Conservation (phyloP, 257 asterid species). For the Fraxinus anomala region DNA sequence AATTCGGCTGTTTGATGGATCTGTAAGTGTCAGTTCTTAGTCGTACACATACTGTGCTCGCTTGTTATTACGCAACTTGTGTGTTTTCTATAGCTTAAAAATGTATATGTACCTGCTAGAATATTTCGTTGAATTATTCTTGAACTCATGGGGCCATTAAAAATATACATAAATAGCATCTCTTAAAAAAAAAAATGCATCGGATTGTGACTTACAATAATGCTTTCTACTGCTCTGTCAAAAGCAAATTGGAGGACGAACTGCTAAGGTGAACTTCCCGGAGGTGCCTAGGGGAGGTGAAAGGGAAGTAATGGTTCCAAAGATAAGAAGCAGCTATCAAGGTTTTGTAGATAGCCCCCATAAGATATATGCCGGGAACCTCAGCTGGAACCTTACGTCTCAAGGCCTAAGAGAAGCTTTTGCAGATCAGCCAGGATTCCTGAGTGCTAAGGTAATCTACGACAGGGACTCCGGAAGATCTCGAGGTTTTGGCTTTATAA, state of each 20-base stretch:
- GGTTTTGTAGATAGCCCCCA: constrained; percentile 79
- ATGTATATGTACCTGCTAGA: not conserved
- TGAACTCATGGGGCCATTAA: not conserved
- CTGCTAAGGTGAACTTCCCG: constrained; percentile 85
- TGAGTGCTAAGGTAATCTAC: constrained; percentile 78
- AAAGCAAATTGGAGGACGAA: constrained; percentile 87
- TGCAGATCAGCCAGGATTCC: constrained; percentile 64
- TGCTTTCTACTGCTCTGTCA: not conserved
- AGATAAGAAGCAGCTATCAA: constrained; percentile 63
- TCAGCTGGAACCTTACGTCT: constrained; percentile 80
- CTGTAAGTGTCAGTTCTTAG: constrained; percentile 58
- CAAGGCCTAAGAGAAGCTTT: constrained; percentile 73
- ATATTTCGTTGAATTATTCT: not conserved
- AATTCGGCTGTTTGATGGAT: constrained; percentile 75
- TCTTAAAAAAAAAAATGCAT: not conserved
- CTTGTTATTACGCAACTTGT: not conserved
- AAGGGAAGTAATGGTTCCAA: constrained; percentile 70
- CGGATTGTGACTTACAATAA: not conserved
- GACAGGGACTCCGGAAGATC: constrained; percentile 78
- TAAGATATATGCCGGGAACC: constrained; percentile 80
- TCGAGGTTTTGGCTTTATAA: constrained; percentile 86
- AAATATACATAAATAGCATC: not conserved
- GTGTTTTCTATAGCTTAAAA: not conserved
- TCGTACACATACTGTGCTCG: not conserved
- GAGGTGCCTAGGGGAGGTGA: constrained; percentile 97